Evolutionary conservation across 2,329 filamentous ascomycete species (phyloP), one percentile per base, ranked within the genome.

Genomic region (Colletotrichum aenigma): DNA sequence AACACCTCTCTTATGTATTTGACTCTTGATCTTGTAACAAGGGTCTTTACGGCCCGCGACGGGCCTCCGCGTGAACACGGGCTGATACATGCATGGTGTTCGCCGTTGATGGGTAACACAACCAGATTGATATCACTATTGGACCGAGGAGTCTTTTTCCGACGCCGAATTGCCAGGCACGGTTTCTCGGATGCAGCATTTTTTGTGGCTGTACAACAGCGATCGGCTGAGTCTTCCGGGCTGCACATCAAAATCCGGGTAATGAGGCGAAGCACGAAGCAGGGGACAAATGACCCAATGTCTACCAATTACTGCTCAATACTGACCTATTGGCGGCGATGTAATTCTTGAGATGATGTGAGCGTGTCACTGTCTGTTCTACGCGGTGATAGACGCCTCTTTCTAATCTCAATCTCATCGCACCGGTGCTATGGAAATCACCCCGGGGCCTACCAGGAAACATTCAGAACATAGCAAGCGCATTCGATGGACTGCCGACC

Each of bases 321-420:
- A 43, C 8, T 43, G 36, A 48, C 9, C 5, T 48, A 48, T 48
- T 10, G 3, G 18, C 38, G 9, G 38, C 18, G 12, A n/a, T 12
- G 18, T 5, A n/a, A 12, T 48, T 4, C 0, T n/a, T 48, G 5
- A 48, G 5, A n/a, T 48, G 9, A n/a, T 0, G 5, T 4, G 18
- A 48, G 5, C 38, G 38, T 21, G 38, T 4, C 9, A n/a, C 5
- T 48, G 18, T 48, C 38, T 48, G 18, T n/a, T 48, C 38, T 12
- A n/a, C 9, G 38, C 18, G 9, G 38, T 10, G 18, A 4, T 48
- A n/a, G 9, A n/a, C 38, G 18, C 18, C 38, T 48, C 4, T 10
- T 16, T 18, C 16, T 43, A 43, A 18, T 43, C 36, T 43, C 36
- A 43, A 43, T 43, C 16, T 6, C 36, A 18, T 18, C 8, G 8